A percentile compares a stretch with the other conserved stretches of the same genome.
Evolutionary conservation across 2,329 filamentous ascomycete genomes (phyloP).

Genomic region (Rosellinia necatrix): DNA sequence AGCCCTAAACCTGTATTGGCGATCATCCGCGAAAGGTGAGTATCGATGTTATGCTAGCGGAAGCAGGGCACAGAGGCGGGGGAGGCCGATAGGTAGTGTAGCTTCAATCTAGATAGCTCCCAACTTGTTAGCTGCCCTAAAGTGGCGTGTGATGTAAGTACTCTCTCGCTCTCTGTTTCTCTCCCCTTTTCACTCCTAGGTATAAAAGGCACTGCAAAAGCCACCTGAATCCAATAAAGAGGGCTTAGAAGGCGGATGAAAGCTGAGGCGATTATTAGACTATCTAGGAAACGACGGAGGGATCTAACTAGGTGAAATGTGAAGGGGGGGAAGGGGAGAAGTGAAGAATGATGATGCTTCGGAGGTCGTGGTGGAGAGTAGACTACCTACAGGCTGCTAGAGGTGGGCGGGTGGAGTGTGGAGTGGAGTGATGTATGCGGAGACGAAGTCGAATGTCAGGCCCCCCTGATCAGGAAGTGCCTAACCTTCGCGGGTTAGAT

Average conservation of each 20-base stretch:
- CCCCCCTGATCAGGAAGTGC: slow-evolving; percentile 3
- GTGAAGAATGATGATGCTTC: slow-evolving; percentile 27
- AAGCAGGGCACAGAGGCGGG: neutral
- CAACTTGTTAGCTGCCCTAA: slow-evolving; percentile 1
- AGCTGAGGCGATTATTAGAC: neutral
- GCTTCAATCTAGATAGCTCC: neutral
- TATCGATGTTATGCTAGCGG: neutral
- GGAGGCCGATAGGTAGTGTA: neutral
- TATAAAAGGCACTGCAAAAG: neutral
- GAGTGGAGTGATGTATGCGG: slow-evolving; percentile 4
- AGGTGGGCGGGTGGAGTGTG: slow-evolving; percentile 3
- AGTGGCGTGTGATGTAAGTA: too few relatives aligned
- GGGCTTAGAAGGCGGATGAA: neutral
- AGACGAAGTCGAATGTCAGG: neutral
- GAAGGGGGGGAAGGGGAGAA: slow-evolving; percentile 25
- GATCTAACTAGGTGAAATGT: slow-evolving; percentile 19
- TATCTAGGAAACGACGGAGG: slow-evolving; percentile 11
- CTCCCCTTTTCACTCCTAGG: neutral
- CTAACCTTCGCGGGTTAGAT: too few relatives aligned
- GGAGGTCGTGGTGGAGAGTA: slow-evolving; percentile 13
- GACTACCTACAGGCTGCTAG: too few relatives aligned
- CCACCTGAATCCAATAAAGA: slow-evolving; percentile 4
- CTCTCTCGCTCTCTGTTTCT: too few relatives aligned
- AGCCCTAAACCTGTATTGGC: slow-evolving; percentile 30
- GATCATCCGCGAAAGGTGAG: slow-evolving; percentile 32